These are phyloP conservation scores for Salix exigua DNA, from an alignment of 345 rosid species.

Conservation along the genomic window DNA sequence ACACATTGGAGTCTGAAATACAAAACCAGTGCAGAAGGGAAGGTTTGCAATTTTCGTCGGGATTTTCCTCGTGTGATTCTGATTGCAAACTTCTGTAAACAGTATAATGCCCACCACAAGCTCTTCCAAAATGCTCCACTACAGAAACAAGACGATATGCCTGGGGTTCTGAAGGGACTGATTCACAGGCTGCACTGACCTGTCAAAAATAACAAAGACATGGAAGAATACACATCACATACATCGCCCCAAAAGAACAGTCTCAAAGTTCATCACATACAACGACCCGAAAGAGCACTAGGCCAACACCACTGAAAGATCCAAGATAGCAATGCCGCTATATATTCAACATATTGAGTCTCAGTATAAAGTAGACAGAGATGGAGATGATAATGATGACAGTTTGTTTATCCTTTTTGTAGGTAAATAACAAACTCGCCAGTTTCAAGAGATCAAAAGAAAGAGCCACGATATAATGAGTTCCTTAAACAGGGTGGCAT, in stretches of 20 bases:
- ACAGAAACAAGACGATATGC: conserved; percentile 62
- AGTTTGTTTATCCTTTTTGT: no score
- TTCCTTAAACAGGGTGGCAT: no score
- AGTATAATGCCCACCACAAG: conserved; percentile 79
- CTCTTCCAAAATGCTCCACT: conserved; percentile 79
- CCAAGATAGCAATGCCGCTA: neutral
- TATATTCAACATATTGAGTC: neutral
- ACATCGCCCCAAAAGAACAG: neutral
- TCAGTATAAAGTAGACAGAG: no score
- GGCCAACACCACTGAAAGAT: neutral
- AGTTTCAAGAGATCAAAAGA: no score
- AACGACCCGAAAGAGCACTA: neutral
- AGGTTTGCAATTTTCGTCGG: conserved; percentile 15
- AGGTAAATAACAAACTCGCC: no score
- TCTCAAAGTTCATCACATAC: neutral
- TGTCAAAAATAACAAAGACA: conserved; percentile 12
- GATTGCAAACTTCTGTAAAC: conserved; percentile 55
- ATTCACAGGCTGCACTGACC: conserved; percentile 7
- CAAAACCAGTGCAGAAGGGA: conserved; percentile 52
- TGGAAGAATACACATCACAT: neutral
- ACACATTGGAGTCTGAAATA: conserved; percentile 73
- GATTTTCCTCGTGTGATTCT: conserved; percentile 15
- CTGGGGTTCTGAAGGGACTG: conserved; percentile 23
- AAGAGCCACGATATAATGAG: no score
- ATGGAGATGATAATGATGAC: neutral